These are phyloP conservation scores for Ilyonectria destructans DNA, from an alignment of 2,329 filamentous ascomycete species.

Conservation along the genomic window DNA sequence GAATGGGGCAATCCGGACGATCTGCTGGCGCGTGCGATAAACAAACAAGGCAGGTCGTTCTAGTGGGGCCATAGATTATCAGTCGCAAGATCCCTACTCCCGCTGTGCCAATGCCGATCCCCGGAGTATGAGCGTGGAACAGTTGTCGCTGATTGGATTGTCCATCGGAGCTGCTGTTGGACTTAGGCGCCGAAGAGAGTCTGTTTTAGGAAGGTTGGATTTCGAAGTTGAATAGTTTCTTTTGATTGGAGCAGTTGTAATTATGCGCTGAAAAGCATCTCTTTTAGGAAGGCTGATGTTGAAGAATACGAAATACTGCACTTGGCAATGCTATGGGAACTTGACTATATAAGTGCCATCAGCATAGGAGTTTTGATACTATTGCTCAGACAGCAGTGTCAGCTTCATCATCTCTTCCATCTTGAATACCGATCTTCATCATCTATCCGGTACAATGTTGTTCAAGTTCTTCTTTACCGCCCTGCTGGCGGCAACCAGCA, in stretches of 20 bases:
- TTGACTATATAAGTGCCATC: slow-evolving; percentile 4
- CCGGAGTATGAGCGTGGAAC: background rate
- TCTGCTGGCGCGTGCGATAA: background rate
- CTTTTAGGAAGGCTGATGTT: background rate
- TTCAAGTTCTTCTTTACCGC: slow-evolving; percentile 20
- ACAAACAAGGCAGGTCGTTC: slow-evolving; percentile 26
- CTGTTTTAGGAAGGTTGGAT: slow-evolving; percentile 16
- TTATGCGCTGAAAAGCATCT: background rate
- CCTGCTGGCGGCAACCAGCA: slow-evolving; percentile 23
- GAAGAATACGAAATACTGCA: background rate
- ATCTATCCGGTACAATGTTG: slow-evolving; percentile 7
- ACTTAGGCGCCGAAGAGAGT: background rate
- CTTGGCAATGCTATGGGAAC: background rate
- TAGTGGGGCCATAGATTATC: background rate
- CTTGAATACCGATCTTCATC: background rate
- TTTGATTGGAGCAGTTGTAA: background rate
- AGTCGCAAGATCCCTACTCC: background rate
- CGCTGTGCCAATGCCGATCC: background rate
- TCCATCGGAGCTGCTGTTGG: no score
- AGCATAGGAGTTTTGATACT: background rate
- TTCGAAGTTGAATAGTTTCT: background rate
- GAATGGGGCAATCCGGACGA: background rate
- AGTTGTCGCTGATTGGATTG: background rate
- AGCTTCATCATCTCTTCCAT: background rate
- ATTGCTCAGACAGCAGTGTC: background rate